Conservation (phyloP, 345 rosid genomes). For the Eucalyptus coolabah region DNA sequence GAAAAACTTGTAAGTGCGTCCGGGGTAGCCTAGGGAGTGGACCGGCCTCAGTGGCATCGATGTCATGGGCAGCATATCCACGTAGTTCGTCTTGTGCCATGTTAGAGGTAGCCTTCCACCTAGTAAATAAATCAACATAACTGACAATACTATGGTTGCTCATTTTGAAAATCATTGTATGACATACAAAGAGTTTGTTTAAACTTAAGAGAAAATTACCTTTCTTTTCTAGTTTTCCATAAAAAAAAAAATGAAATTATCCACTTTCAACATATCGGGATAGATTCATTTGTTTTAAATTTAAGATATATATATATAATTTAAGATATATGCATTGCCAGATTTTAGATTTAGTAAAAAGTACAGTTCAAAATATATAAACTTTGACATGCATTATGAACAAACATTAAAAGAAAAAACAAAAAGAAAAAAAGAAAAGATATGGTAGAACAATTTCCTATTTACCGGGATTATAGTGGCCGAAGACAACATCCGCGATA, state of each 20-base stretch:
- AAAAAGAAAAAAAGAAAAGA: neutral
- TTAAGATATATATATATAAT: neutral
- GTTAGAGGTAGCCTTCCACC: conserved; percentile 56
- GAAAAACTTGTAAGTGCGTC: conserved; percentile 50
- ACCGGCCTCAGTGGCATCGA: conserved; percentile 40
- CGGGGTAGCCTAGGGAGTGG: conserved; percentile 24
- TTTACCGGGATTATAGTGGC: conserved; percentile 51
- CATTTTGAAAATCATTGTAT: too few species aligned
- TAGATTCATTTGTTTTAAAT: neutral
- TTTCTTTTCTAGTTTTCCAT: too few species aligned
- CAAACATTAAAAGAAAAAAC: too few species aligned
- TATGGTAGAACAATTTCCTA: neutral
- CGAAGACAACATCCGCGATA: conserved; percentile 55
- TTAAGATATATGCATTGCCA: neutral
- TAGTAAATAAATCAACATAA: neutral
- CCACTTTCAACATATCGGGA: too few species aligned
- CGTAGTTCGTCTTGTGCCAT: conserved; percentile 29
- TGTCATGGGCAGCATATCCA: conserved; percentile 32
- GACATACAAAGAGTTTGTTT: too few species aligned
- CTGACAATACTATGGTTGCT: neutral
- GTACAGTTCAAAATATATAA: neutral
- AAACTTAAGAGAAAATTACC: too few species aligned
- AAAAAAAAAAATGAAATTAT: too few species aligned
- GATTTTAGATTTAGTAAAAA: too few species aligned
- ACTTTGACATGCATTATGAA: neutral